Percentiles rank a stretch among this genome's conserved stretches.
phyloP scores from a whole-genome alignment of 306 rosid genomes.

The Ormosia semicastrata region DNA sequence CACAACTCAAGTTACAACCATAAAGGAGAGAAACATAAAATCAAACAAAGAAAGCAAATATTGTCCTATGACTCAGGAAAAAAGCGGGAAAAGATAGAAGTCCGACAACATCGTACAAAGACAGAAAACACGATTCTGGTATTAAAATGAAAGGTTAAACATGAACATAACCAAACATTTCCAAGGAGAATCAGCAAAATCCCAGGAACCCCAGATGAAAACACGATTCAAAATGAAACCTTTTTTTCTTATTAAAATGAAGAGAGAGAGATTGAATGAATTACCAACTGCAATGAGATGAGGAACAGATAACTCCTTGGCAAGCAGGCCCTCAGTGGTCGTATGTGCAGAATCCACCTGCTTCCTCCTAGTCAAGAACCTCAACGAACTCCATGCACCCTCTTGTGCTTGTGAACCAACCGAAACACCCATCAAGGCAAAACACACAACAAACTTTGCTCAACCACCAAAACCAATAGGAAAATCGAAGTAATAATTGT shows the following conservation, averaged over 20 bases:
- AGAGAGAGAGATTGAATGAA: neutral
- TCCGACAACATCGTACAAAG: slow-evolving; percentile 11
- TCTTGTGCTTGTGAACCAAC: slow-evolving; percentile 37
- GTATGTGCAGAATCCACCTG: slow-evolving; percentile 65
- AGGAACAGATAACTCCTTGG: slow-evolving; percentile 73
- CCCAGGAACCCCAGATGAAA: slow-evolving; percentile 24
- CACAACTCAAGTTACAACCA: neutral
- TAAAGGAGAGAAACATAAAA: neutral
- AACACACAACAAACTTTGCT: neutral
- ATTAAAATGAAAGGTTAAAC: neutral
- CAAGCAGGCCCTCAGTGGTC: slow-evolving; percentile 47
- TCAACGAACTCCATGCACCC: slow-evolving; percentile 47
- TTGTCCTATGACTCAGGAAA: neutral
- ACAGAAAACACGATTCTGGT: neutral
- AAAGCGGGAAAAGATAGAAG: neutral
- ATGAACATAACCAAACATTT: neutral
- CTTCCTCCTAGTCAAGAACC: slow-evolving; percentile 65
- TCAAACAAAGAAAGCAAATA: neutral
- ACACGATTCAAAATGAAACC: neutral
- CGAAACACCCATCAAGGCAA: slow-evolving; percentile 52
- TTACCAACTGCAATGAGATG: slow-evolving; percentile 84
- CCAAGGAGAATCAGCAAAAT: neutral
- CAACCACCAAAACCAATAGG: neutral
- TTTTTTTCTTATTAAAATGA: neutral
- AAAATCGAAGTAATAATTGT: neutral